A percentile compares a stretch with the other conserved stretches of the same genome.
phyloP scores from a whole-genome alignment of 306 rosid genomes.

The Prunus mume region DNA sequence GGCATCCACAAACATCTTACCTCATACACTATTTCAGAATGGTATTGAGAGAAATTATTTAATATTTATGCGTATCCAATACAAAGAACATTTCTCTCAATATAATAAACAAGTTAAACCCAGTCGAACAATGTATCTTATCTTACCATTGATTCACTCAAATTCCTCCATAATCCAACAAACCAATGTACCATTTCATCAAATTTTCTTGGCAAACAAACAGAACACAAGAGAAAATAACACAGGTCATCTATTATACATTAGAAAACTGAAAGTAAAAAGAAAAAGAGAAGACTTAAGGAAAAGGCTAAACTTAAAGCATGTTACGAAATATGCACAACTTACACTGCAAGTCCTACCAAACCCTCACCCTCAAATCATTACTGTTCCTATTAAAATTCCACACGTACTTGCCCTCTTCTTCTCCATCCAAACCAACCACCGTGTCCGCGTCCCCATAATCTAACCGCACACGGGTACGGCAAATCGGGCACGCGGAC shows the following conservation, averaged over 20 bases:
- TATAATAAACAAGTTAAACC: no score
- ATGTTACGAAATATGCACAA: conserved; percentile 11
- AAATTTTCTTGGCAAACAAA: background rate
- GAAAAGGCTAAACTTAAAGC: background rate
- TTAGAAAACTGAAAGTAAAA: background rate
- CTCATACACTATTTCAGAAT: no score
- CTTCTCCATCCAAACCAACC: conserved; percentile 7
- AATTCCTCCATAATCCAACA: no score
- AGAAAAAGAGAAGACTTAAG: conserved; percentile 3
- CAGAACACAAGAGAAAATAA: conserved; percentile 6
- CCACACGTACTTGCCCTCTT: conserved; percentile 28
- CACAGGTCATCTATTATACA: background rate
- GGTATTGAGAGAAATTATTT: no score
- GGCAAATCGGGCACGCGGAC: conserved; percentile 77
- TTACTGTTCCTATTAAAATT: conserved; percentile 24
- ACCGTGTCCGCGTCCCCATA: conserved; percentile 2
- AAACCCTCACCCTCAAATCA: conserved; percentile 22
- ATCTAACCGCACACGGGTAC: conserved; percentile 56
- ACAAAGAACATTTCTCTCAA: no score
- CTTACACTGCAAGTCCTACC: conserved; percentile 36
- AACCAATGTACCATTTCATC: background rate
- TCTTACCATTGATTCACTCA: no score
- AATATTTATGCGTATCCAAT: no score
- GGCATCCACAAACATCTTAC: no score
- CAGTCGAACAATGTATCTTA: no score